Evolutionary conservation across 2,329 filamentous ascomycete genomes (phyloP), one percentile per base, ranked within the genome.

Genomic region (Nectriaceae sp.): DNA sequence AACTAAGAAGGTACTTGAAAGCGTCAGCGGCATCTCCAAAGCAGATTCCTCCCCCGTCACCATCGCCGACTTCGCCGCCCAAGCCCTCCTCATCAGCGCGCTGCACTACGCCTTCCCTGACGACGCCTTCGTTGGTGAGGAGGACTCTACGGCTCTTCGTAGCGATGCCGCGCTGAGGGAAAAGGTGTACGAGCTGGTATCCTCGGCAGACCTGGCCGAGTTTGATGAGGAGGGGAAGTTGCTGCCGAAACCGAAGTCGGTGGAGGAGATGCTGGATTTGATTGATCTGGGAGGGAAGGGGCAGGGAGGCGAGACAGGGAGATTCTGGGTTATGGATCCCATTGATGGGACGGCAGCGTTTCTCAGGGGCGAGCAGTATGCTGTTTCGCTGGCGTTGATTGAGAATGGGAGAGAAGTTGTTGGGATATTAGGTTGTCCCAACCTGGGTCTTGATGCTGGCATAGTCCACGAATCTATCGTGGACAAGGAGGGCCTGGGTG

Each of bases 331-430:
- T 22, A 75, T 87, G 62, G 83, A 87, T 59, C 83, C 83, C 0
- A 78, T 87, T 6, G 83, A 87, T 55, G 83, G 83, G 22, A 87
- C 83, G 1, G 78, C 77, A 15, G 79, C 82, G 0, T 87, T 84
- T 49, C 76, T 87, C 54, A 68, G 69, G 33, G 79, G 79, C 3
- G 74, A 82, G 64, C 83, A 87, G 65, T 87, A 85, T 50, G 83
- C 78, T 3, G 80, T 87, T 4, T 80, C 80, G 50, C 67, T 86
- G 18, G 77, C 79, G 3, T 66, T 87, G 53, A 65, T 86, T 3
- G 75, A 82, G 49, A 70, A 84, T 44, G 83, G 83, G 3, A 59
- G 66, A 39, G 79, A 87, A 62, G 70, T 76, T 42, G 62, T 87
- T 19, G 82, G 77, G n/a, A 78, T 84, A 3, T 67, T 85, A 36